A percentile compares a stretch with the other conserved stretches of the same genome.
phyloP scores from a whole-genome alignment of 805 yeast genomes.

The Candida qinlingensis region DNA sequence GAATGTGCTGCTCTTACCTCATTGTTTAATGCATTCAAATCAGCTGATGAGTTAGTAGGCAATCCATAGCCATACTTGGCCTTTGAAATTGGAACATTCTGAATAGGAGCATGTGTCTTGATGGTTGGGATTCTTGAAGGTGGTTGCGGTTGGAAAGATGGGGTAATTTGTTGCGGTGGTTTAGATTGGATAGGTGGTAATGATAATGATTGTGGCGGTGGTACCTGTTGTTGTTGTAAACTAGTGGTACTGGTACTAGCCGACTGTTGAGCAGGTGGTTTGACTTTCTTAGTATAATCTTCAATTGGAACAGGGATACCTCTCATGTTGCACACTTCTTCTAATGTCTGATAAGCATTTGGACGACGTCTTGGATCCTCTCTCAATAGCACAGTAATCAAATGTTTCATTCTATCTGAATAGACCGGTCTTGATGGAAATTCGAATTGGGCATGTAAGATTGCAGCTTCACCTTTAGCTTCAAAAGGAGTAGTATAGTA shows the following conservation, averaged over 20 bases:
- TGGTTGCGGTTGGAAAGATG: not conserved
- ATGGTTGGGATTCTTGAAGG: not conserved
- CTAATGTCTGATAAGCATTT: conserved; percentile 63
- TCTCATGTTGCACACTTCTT: conserved; percentile 61
- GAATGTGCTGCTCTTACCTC: not conserved
- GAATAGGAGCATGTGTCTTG: conserved; percentile 5
- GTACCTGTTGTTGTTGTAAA: conserved; percentile 5
- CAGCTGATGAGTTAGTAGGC: conserved; percentile 5
- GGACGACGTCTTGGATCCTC: conserved; percentile 72
- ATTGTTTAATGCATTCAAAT: conserved; percentile 3
- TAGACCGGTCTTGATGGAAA: conserved; percentile 54
- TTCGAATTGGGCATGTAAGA: conserved; percentile 48
- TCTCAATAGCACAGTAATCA: conserved; percentile 55
- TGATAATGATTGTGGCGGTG: not conserved
- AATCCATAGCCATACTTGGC: conserved; percentile 3
- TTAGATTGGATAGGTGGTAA: not conserved
- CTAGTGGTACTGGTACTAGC: not conserved
- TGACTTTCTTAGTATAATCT: conserved; percentile 29
- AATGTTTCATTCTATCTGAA: conserved; percentile 55
- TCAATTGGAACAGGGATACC: conserved; percentile 39
- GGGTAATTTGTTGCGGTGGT: not conserved
- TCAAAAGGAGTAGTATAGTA: conserved; percentile 85
- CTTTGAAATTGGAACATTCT: conserved; percentile 6
- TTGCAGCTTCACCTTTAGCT: conserved; percentile 55
- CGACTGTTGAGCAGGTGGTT: conserved; percentile 1